These are phyloP conservation scores for Hyphodiscus hymeniophilus DNA, from an alignment of 495 filamentous ascomycete species.

Conservation along the genomic window DNA sequence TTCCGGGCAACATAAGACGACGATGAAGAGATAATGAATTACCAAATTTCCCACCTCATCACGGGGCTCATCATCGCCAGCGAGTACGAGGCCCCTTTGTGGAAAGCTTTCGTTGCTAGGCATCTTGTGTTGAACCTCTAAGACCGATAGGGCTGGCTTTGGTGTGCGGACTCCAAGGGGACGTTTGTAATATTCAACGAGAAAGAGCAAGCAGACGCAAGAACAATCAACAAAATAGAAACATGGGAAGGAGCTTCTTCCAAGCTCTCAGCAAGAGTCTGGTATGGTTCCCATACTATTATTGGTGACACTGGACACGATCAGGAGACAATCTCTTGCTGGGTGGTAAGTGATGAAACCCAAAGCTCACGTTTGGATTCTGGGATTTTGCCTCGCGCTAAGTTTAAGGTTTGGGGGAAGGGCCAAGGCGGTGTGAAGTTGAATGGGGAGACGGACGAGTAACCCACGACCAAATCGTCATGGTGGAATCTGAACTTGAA, in stretches of 20 bases:
- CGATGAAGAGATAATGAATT: constrained; percentile 7
- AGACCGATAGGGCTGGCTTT: constrained; percentile 5
- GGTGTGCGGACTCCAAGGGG: constrained; percentile 12
- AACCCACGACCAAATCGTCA: neutral
- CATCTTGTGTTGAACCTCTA: constrained; percentile 13
- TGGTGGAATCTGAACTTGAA: neutral
- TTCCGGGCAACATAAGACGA: constrained; percentile 2
- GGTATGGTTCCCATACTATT: neutral
- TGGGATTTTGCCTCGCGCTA: constrained; percentile 13
- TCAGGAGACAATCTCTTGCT: neutral
- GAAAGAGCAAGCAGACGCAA: constrained; percentile 11
- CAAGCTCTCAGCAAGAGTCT: constrained; percentile 1
- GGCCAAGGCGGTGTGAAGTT: constrained; percentile 6
- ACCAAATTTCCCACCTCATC: constrained; percentile 17
- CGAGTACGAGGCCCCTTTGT: constrained; percentile 15
- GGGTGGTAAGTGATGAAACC: constrained; percentile 14
- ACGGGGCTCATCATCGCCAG: constrained; percentile 1
- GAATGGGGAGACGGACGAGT: neutral
- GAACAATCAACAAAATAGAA: constrained; percentile 6
- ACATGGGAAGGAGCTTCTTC: constrained; percentile 12
- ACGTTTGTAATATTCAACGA: constrained; percentile 10
- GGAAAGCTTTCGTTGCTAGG: constrained; percentile 18
- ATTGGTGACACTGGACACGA: neutral
- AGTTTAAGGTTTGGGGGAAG: constrained; percentile 12
- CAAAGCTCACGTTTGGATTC: constrained; percentile 1